Conservation (phyloP, 2,329 filamentous ascomycete genomes). For the Fusarium verrucosum region DNA sequence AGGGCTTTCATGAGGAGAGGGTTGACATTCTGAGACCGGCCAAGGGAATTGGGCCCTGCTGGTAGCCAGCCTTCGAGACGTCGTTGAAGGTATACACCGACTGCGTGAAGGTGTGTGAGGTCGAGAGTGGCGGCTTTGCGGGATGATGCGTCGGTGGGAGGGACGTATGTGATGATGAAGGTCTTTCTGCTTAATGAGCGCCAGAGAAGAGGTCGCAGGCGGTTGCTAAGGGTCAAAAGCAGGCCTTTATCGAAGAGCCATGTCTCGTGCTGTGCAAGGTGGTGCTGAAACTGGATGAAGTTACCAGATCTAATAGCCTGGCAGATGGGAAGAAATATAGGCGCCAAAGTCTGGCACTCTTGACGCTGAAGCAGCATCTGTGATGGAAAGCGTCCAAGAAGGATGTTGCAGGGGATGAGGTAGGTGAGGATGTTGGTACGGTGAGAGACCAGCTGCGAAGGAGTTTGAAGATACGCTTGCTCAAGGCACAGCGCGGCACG, state of each 20-base stretch:
- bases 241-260: constrained; percentile 83
- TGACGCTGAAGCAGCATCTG: constrained; percentile 71
- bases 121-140: constrained; percentile 79
- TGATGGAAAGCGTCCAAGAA: constrained; percentile 85
- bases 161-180: constrained; percentile 81
- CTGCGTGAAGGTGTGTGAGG: constrained; percentile 71
- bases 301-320: constrained; percentile 77
- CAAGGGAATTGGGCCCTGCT: constrained; percentile 45
- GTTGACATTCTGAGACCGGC: constrained; percentile 57
- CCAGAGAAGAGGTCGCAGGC: constrained; percentile 85
- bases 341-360: constrained; percentile 66
- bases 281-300: constrained; percentile 75
- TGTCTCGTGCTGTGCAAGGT: constrained; percentile 69
- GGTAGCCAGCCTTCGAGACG: constrained; percentile 67
- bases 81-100: constrained; percentile 72
- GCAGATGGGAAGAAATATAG: constrained; percentile 78
- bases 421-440: constrained; percentile 83
- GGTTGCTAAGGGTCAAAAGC: constrained; percentile 77
- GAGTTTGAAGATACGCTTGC: constrained; percentile 78
- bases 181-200: constrained; percentile 80
- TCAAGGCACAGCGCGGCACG: constrained; percentile 80
- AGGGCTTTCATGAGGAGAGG: constrained; percentile 62
- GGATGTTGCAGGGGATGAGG: constrained; percentile 82
- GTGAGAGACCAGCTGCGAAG: constrained; percentile 71
- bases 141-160: constrained; percentile 63